Conservation (phyloP, 371 early-diverging fungal species). For the Lichtheimia ornata region DNA sequence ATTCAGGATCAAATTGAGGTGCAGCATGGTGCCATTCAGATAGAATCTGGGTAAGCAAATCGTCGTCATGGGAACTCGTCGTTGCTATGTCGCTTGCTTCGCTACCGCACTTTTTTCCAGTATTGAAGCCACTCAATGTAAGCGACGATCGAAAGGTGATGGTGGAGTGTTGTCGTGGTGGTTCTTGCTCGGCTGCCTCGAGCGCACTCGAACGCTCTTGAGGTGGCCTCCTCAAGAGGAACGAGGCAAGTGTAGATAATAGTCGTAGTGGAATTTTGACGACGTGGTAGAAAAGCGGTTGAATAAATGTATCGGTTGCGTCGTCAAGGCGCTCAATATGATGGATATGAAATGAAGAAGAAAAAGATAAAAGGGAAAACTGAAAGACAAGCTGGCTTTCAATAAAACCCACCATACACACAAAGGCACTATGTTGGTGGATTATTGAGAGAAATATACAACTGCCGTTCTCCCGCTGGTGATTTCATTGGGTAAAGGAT, state of each 20-base stretch:
- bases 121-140: constrained; percentile 26
- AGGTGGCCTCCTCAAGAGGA: constrained; percentile 25
- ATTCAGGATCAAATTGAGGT: constrained; percentile 32
- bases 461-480: no score
- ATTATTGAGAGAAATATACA: no score
- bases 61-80: constrained; percentile 21
- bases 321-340: neutral
- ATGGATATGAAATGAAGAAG: neutral
- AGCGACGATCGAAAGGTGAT: constrained; percentile 40
- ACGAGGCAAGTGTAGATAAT: constrained; percentile 30
- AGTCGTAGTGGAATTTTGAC: constrained; percentile 39
- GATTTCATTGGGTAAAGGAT: no score
- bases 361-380: constrained; percentile 3
- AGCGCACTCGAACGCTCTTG: constrained; percentile 10
- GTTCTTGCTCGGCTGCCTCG: constrained; percentile 12
- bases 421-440: no score
- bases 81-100: constrained; percentile 27
- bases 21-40: constrained; percentile 36
- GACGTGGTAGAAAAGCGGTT: neutral
- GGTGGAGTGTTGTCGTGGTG: constrained; percentile 18
- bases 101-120: constrained; percentile 14
- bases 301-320: neutral
- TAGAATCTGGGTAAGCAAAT: constrained; percentile 23
- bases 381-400: neutral
- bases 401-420: no score